These are phyloP conservation scores for Pachysandra terminalis DNA, from an alignment of 164 flowering plant genomes.

Conservation along the genomic window DNA sequence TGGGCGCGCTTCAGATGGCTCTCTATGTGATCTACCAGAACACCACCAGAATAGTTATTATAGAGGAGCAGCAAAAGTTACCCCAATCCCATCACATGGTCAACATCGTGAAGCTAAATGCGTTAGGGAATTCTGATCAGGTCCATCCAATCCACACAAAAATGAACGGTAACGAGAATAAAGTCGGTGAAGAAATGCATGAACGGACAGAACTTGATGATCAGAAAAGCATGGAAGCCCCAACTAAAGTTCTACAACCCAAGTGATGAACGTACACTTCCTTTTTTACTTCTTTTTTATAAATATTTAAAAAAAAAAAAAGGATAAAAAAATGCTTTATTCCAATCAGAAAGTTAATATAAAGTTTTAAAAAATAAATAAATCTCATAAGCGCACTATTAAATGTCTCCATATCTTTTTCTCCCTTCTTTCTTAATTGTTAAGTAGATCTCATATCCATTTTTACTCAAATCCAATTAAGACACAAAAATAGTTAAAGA, in stretches of 20 bases:
- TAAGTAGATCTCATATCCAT: too few relatives aligned
- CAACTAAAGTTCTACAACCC: background rate
- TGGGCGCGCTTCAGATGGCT: slow-evolving; percentile 59
- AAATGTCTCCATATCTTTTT: too few relatives aligned
- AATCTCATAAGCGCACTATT: too few relatives aligned
- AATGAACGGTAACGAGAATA: background rate
- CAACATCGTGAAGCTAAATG: slow-evolving; percentile 9
- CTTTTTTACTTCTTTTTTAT: too few relatives aligned
- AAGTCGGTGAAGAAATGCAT: background rate
- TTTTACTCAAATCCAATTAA: too few relatives aligned
- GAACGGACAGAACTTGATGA: background rate
- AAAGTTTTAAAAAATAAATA: too few relatives aligned
- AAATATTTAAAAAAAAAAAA: too few relatives aligned
- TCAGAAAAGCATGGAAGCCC: background rate
- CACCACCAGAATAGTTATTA: slow-evolving; percentile 10
- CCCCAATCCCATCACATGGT: slow-evolving; percentile 18
- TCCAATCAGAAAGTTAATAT: too few relatives aligned
- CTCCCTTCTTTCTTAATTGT: too few relatives aligned
- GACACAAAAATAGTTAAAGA: too few relatives aligned
- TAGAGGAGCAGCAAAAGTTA: slow-evolving; percentile 18
- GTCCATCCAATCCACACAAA: slow-evolving; percentile 12
- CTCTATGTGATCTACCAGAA: slow-evolving; percentile 51
- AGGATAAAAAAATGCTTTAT: too few relatives aligned
- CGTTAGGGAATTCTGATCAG: slow-evolving; percentile 25
- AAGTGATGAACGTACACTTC: background rate